These are phyloP conservation scores for Thalassiosira exigua DNA, from an alignment of 352 stramenopile genomes.

Conservation along the genomic window DNA sequence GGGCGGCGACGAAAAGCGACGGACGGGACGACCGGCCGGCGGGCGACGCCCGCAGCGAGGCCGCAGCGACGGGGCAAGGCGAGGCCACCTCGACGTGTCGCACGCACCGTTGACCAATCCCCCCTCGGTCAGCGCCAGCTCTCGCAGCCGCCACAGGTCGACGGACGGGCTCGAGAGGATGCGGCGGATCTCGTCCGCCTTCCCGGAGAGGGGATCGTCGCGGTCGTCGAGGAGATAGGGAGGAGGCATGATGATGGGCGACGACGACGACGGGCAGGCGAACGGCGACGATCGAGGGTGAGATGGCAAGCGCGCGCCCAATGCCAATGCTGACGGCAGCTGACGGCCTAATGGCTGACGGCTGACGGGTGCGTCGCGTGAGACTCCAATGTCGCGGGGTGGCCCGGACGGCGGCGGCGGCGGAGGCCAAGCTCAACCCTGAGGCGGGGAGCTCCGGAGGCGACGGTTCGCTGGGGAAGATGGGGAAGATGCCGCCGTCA, in stretches of 20 bases:
- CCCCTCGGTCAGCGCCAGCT: slow-evolving; percentile 73
- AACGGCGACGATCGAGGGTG: no score
- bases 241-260: background rate
- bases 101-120: slow-evolving; percentile 81
- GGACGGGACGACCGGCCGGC: background rate
- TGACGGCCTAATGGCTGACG: no score
- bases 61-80: background rate
- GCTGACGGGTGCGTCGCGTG: no score
- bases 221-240: background rate
- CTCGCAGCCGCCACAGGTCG: slow-evolving; percentile 80
- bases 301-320: no score
- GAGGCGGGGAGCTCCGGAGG: no score
- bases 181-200: slow-evolving; percentile 66
- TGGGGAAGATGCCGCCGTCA: no score
- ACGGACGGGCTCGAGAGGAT: slow-evolving; percentile 65
- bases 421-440: no score
- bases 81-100: background rate
- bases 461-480: no score
- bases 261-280: background rate
- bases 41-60: background rate
- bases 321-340: no score
- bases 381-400: no score
- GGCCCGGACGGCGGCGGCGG: no score
- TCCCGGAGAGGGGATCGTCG: slow-evolving; percentile 19
- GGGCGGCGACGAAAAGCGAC: background rate